phyloP scores from a whole-genome alignment of 2,329 filamentous ascomycete species.

The Aspergillus sp. region DNA sequence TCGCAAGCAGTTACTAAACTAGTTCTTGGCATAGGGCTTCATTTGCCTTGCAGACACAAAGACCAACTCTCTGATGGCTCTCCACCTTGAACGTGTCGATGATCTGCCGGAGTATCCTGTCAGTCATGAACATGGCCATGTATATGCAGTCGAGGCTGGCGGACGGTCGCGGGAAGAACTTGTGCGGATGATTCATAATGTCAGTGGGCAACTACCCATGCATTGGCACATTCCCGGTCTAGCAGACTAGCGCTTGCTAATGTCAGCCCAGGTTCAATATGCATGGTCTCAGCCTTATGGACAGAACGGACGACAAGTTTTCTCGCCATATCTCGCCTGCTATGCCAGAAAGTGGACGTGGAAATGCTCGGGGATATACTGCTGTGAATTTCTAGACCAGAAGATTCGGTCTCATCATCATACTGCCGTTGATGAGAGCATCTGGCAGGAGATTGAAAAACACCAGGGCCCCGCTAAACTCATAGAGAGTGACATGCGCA shows the following conservation, averaged over 20 bases:
- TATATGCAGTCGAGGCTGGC: background rate
- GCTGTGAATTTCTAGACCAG: slow-evolving; percentile 2
- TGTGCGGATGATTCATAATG: background rate
- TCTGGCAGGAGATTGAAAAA: background rate
- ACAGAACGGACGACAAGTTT: background rate
- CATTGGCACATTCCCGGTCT: background rate
- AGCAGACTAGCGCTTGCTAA: background rate
- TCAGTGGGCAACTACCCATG: background rate
- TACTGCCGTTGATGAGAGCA: slow-evolving; percentile 1
- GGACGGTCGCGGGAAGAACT: background rate
- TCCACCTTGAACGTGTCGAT: slow-evolving; percentile 1
- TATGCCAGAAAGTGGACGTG: background rate
- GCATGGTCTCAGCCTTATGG: background rate
- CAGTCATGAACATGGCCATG: background rate
- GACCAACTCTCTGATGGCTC: background rate
- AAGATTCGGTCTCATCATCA: background rate
- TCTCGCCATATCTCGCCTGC: background rate
- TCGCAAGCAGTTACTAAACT: background rate
- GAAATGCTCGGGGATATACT: slow-evolving; percentile 2
- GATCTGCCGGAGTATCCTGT: slow-evolving; percentile 6
- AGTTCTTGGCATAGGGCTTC: background rate
- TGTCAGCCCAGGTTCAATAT: background rate
- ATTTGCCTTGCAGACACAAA: background rate
- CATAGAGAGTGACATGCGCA: background rate
- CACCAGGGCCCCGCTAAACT: background rate